Base-by-base conservation (phyloP, 306 rosid species). In the Quercus alba region DNA sequence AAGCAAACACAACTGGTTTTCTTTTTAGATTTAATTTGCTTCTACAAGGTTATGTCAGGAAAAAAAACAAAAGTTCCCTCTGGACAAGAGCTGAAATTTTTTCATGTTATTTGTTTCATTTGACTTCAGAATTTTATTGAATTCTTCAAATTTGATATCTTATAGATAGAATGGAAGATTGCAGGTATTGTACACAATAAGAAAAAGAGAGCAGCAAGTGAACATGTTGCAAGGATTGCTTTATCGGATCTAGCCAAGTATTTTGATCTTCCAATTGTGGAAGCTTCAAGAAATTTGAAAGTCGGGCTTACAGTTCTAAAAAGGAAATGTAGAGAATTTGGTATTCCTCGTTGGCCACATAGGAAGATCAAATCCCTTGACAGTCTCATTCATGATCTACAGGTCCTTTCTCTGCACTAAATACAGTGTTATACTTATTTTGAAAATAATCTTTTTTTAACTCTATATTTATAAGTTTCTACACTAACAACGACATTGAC, bases 311-410 rank as follows among this genome's bases (percentile, higher is more conserved):
- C 98, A 41, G 97, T 88, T 75, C 97, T 94, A 59, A 94, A 94
- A 86, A 88, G 81, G 85, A 94, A 91, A 82, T 91, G 98, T 80
- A 91, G 98, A 88, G 97, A 94, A 79, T 88, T 91, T 14, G 97
- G 98, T 44, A 94, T 94, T 79, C 92, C 91, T 41, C 94, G 98
- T 73, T 94, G 98, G 97, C 98, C 97, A 55, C 98, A 94, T 82
- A 88, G 98, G 85, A 94, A 94, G 85, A 90, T 94, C 75, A 94
- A 91, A 86, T 94, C 98, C 14, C 94, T 94, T 17, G 97, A 90
- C 77, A 67, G 88, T 86, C 97, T 94, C 88, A 94, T 94, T 73
- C 91, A 81, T 58, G 93, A 88, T 87, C 97, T 94, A 78, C 94
- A 94, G 97, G 98, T 92, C 74, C 55, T 83, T 78, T 83, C 78